These are phyloP conservation scores for Aphanomyces cochlioides DNA, from an alignment of 352 stramenopile genomes.

Conservation along the genomic window DNA sequence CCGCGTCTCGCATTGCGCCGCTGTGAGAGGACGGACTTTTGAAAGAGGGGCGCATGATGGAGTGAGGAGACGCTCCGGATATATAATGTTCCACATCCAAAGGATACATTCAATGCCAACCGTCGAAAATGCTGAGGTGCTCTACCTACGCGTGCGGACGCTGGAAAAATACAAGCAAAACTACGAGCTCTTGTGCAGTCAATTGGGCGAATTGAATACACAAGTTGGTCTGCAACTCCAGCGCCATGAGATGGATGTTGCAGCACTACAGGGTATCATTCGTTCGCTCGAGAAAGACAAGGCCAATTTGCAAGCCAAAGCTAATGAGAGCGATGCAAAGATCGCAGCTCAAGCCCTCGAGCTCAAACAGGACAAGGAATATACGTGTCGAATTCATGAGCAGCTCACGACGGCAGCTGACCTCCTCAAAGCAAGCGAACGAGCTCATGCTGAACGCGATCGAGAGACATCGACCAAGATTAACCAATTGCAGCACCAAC, in stretches of 20 bases:
- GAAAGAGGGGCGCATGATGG: no score
- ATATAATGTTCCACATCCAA: no score
- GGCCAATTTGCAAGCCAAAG: neutral
- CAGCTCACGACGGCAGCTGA: conserved; percentile 57
- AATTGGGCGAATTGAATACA: conserved; percentile 61
- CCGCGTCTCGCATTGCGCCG: no score
- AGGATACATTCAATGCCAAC: conserved; percentile 5
- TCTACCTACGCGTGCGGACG: conserved; percentile 29
- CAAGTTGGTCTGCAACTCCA: conserved; percentile 67
- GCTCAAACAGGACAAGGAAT: conserved; percentile 47
- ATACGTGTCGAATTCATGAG: conserved; percentile 51
- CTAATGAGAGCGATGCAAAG: conserved; percentile 14
- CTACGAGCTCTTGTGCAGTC: conserved; percentile 69
- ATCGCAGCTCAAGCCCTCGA: neutral
- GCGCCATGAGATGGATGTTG: conserved; percentile 62
- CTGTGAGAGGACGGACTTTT: no score
- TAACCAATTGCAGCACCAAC: neutral
- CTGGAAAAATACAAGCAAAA: conserved; percentile 72
- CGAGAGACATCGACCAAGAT: conserved; percentile 27
- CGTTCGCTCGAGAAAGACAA: conserved; percentile 26
- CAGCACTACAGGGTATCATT: conserved; percentile 38
- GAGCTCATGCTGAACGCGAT: conserved; percentile 13
- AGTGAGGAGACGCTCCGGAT: no score
- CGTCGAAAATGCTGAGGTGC: conserved; percentile 9
- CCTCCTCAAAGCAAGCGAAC: conserved; percentile 49